Evolutionary conservation across 352 stramenopile genomes (phyloP).

Genomic region (Pythium rhizo-oryzae): DNA sequence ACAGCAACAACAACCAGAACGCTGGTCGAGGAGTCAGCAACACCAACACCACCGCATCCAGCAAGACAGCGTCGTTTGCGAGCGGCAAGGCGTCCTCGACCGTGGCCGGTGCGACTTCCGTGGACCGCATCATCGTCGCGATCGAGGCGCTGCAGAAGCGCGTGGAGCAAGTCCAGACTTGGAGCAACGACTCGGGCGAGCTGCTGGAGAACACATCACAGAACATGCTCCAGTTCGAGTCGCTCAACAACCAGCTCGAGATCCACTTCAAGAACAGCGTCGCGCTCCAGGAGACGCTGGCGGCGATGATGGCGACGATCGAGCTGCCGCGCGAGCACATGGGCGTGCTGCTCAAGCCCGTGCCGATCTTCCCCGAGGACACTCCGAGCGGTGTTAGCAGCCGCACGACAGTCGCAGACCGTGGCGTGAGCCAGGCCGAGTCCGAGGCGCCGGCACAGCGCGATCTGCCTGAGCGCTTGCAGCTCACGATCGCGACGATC

Average conservation of each 20-base stretch:
- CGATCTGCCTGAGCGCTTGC: constrained; percentile 38
- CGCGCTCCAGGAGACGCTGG: constrained; percentile 55
- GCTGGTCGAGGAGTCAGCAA: background rate
- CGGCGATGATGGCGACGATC: constrained; percentile 49
- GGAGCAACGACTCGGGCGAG: constrained; percentile 66
- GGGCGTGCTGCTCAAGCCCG: constrained; percentile 48
- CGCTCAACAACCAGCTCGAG: constrained; percentile 80
- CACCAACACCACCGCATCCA: background rate
- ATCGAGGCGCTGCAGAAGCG: constrained; percentile 56
- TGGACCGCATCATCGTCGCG: constrained; percentile 61
- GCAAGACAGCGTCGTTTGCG: background rate
- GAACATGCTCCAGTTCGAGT: constrained; percentile 79
- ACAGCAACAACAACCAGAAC: constrained; percentile 18
- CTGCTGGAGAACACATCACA: constrained; percentile 59
- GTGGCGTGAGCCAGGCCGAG: constrained; percentile 22
- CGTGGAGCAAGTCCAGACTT: constrained; percentile 48
- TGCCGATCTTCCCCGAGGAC: constrained; percentile 54
- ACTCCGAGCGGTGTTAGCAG: background rate
- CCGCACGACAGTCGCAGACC: constrained; percentile 1
- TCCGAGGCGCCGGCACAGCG: constrained; percentile 12
- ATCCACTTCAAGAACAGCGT: constrained; percentile 84
- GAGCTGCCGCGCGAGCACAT: constrained; percentile 63
- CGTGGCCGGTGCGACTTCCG: constrained; percentile 30
- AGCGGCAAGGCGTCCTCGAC: background rate
- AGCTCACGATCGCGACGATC: constrained; percentile 47